phyloP scores from a whole-genome alignment of 768 basidiomycete species.

The Chlorophyllum brunneum region DNA sequence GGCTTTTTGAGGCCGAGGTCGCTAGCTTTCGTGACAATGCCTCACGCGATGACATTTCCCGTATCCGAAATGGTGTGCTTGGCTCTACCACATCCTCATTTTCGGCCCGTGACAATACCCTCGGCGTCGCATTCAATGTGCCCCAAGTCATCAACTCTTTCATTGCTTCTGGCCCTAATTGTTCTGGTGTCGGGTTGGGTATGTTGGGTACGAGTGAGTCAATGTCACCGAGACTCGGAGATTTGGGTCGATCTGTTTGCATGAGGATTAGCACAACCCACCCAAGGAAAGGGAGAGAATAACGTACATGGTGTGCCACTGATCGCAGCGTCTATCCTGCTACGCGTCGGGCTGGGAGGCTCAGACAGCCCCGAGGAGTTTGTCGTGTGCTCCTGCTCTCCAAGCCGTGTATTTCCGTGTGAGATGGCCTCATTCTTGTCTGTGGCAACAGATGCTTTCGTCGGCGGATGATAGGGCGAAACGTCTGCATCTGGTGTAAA shows the following conservation, averaged over 20 bases:
- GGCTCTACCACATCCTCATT: conserved; percentile 52
- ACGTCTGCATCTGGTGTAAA: conserved; percentile 90
- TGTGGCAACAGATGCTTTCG: conserved; percentile 21
- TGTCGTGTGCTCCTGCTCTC: conserved; percentile 58
- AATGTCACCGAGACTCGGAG: conserved; percentile 39
- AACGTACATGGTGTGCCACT: conserved; percentile 83
- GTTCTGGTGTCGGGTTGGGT: conserved; percentile 82
- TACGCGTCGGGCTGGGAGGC: conserved; percentile 87
- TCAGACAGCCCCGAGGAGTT: conserved; percentile 43
- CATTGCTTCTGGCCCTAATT: conserved; percentile 77
- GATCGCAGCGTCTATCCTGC: conserved; percentile 90
- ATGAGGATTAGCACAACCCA: conserved; percentile 11
- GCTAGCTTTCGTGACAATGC: conserved; percentile 78
- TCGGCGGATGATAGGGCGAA: conserved; percentile 60
- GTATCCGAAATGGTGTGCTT: conserved; percentile 73
- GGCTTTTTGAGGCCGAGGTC: conserved; percentile 72
- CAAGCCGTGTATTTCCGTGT: conserved; percentile 78
- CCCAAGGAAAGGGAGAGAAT: neutral
- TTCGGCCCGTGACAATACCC: conserved; percentile 59
- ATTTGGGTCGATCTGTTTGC: conserved; percentile 55
- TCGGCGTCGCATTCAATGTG: conserved; percentile 86
- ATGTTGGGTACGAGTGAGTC: conserved; percentile 81
- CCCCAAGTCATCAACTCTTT: conserved; percentile 99
- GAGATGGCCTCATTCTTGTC: conserved; percentile 47
- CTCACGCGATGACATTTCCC: conserved; percentile 77